Evolutionary conservation across 176 grass and related monocot species (phyloP).

Genomic region (Pharus latifolius): DNA sequence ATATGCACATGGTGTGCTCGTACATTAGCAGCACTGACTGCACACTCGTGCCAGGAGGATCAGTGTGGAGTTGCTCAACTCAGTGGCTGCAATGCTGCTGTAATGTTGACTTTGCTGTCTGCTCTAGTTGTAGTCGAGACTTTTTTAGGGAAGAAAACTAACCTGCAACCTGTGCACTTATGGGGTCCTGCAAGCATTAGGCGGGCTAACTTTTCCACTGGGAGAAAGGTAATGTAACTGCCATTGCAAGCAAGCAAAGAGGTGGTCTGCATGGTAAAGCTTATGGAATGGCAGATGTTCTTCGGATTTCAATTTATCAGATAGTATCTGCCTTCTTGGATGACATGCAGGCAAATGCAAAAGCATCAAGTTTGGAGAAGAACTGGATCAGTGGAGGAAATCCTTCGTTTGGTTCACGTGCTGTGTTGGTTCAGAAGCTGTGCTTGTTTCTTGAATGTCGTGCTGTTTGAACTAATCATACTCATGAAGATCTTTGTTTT

Average conservation of each 20-base stretch:
- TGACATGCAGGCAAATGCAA: conserved; percentile 76
- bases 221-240: conserved; percentile 29
- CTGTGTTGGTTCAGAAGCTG: conserved; percentile 78
- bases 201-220: conserved; percentile 46
- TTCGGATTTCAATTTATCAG: conserved; percentile 76
- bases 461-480: conserved; percentile 51
- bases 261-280: conserved; percentile 49
- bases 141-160: conserved; percentile 88
- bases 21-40: conserved; percentile 64
- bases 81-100: conserved; percentile 69
- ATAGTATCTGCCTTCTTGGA: conserved; percentile 61
- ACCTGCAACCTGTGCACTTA: conserved; percentile 24
- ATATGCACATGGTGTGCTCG: conserved; percentile 72
- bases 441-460: conserved; percentile 58
- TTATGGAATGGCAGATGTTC: conserved; percentile 66
- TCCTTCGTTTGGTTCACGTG: conserved; percentile 62
- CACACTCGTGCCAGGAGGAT: conserved; percentile 61
- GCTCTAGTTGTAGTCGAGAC: conserved; percentile 70
- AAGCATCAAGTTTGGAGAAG: conserved; percentile 62
- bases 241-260: conserved; percentile 43
- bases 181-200: conserved; percentile 51
- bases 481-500: neutral
- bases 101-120: conserved; percentile 66
- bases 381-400: conserved; percentile 83
- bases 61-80: conserved; percentile 87